Evolutionary conservation across 2,329 filamentous ascomycete species (phyloP).

Genomic region (Corniculantispora saksenae): DNA sequence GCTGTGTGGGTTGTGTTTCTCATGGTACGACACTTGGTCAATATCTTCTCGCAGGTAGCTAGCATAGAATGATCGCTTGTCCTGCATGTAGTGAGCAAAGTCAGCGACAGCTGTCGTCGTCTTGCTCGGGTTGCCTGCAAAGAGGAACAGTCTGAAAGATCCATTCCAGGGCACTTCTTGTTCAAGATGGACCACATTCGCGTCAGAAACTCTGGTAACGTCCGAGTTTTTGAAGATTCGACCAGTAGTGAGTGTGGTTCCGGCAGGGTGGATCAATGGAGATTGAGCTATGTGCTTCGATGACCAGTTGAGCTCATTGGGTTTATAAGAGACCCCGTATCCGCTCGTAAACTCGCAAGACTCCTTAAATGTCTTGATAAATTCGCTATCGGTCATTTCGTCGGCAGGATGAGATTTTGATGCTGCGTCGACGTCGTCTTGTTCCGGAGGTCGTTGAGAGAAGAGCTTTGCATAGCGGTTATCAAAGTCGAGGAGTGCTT

Average conservation of each 20-base stretch:
- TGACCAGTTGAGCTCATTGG: slow-evolving; percentile 85
- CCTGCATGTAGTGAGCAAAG: slow-evolving; percentile 64
- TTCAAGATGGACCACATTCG: slow-evolving; percentile 87
- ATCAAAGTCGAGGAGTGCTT: slow-evolving; percentile 83
- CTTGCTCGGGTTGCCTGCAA: slow-evolving; percentile 67
- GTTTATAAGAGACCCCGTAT: slow-evolving; percentile 83
- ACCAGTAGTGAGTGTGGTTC: slow-evolving; percentile 69
- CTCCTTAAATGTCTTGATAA: slow-evolving; percentile 88
- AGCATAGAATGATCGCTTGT: slow-evolving; percentile 71
- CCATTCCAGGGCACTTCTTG: slow-evolving; percentile 89
- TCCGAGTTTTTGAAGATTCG: slow-evolving; percentile 75
- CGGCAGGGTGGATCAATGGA: slow-evolving; percentile 64
- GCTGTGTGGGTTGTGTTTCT: slow-evolving; percentile 82
- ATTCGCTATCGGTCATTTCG: slow-evolving; percentile 62
- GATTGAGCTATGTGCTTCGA: slow-evolving; percentile 70
- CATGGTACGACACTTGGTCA: slow-evolving; percentile 68
- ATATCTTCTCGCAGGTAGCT: slow-evolving; percentile 64
- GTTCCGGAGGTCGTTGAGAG: slow-evolving; percentile 73
- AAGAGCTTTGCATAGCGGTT: slow-evolving; percentile 88
- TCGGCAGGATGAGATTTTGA: slow-evolving; percentile 37
- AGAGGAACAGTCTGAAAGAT: slow-evolving; percentile 82
- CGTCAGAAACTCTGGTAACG: slow-evolving; percentile 84
- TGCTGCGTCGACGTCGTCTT: slow-evolving; percentile 71
- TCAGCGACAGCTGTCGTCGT: slow-evolving; percentile 67
- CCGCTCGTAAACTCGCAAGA: slow-evolving; percentile 90